Evolutionary conservation across 768 basidiomycete species (phyloP).

Genomic region (Melanogaster broomeanus): DNA sequence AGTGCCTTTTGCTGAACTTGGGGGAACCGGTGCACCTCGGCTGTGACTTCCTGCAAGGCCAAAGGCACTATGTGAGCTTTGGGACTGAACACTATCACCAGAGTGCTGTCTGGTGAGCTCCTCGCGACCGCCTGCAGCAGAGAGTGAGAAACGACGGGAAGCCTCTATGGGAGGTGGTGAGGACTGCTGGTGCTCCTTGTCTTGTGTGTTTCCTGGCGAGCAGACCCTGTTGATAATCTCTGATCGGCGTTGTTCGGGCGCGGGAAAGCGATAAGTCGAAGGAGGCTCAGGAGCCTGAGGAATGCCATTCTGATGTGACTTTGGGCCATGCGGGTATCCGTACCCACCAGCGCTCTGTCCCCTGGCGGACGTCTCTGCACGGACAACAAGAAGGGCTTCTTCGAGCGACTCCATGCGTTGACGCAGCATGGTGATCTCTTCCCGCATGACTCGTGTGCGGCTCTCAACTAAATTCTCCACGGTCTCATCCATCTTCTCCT

Average conservation of each 20-base stretch:
- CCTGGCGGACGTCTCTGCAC: constrained; percentile 20
- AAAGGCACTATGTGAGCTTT: constrained; percentile 16
- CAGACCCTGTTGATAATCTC: constrained; percentile 39
- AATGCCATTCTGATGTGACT: constrained; percentile 41
- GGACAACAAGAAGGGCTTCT: constrained; percentile 37
- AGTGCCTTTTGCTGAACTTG: constrained; percentile 20
- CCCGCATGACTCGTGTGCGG: constrained; percentile 54
- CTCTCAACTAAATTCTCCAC: constrained; percentile 65
- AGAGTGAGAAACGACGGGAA: constrained; percentile 47
- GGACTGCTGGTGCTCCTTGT: constrained; percentile 40
- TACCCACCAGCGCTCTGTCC: constrained; percentile 14
- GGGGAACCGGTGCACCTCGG: constrained; percentile 16
- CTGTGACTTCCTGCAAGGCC: constrained; percentile 15
- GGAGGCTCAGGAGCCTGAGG: constrained; percentile 30
- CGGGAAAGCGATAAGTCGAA: constrained; percentile 51
- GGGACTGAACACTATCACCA: constrained; percentile 2
- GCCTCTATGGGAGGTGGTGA: constrained; percentile 51
- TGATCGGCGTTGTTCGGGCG: constrained; percentile 34
- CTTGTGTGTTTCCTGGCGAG: constrained; percentile 43
- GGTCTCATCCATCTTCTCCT: constrained; percentile 60
- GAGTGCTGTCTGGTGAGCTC: constrained; percentile 39
- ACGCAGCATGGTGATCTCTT: constrained; percentile 61
- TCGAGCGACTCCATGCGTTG: constrained; percentile 73
- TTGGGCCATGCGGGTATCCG: constrained; percentile 21
- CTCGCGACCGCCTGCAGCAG: constrained; percentile 42